These are phyloP conservation scores for Trichoderma gracile DNA, from an alignment of 2,329 filamentous ascomycete species.

Conservation along the genomic window DNA sequence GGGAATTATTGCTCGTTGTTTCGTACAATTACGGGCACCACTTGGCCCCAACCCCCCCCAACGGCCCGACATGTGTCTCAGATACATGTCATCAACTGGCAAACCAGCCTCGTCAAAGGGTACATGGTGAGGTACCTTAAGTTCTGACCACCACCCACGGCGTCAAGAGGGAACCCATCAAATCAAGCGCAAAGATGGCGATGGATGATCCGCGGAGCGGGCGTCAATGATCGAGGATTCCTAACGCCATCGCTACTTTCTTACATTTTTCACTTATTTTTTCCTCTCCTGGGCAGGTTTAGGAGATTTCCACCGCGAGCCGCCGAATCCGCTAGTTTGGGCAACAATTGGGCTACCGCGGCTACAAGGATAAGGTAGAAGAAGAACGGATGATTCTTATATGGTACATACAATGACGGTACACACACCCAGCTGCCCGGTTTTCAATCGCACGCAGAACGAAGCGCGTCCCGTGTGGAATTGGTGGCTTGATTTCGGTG, in stretches of 20 bases:
- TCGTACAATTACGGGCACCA: no score
- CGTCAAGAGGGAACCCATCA: neutral
- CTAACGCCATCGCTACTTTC: neutral
- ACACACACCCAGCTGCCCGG: no score
- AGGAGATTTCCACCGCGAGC: neutral
- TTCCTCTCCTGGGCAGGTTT: neutral
- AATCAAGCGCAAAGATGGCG: neutral
- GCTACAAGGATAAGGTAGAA: neutral
- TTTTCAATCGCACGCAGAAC: no score
- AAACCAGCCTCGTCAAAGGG: neutral
- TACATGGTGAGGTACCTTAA: no score
- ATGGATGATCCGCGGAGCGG: conserved; percentile 5
- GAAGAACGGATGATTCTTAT: no score
- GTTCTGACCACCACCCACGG: conserved; percentile 8
- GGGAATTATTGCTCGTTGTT: no score
- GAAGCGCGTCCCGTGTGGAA: no score
- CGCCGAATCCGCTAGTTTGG: neutral
- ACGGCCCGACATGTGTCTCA: neutral
- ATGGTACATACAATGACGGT: no score
- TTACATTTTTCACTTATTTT: neutral
- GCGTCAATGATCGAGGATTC: neutral
- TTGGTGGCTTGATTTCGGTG: no score
- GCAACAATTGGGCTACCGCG: no score
- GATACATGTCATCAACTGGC: neutral
- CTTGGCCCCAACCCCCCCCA: no score